A percentile compares a stretch with the other conserved stretches of the same genome.
These are phyloP conservation scores for Candida coleopterorum DNA, from an alignment of 805 yeast species.

Conservation along the genomic window DNA sequence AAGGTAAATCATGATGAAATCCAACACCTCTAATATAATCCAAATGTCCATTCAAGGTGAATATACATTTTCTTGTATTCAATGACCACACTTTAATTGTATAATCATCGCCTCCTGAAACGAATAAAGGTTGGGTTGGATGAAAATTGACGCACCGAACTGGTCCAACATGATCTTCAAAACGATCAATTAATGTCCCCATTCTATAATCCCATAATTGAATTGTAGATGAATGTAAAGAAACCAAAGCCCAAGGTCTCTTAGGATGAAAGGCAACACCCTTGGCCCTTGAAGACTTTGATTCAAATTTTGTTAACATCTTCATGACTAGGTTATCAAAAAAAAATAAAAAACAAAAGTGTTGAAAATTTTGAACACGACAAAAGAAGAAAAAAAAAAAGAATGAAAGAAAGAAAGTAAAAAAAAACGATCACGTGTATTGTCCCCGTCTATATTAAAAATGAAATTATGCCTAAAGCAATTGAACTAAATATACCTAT, in stretches of 20 bases:
- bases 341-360: not conserved
- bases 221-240: slow-evolving; percentile 95
- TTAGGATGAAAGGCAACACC: slow-evolving; percentile 97
- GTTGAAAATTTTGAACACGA: slow-evolving; percentile 6
- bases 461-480: slow-evolving; percentile 17
- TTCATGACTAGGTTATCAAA: slow-evolving; percentile 44
- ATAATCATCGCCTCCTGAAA: slow-evolving; percentile 96
- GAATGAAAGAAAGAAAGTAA: too few species aligned
- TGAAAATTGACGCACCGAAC: slow-evolving; percentile 94
- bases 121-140: slow-evolving; percentile 96
- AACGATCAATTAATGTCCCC: slow-evolving; percentile 95
- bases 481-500: slow-evolving; percentile 17
- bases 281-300: slow-evolving; percentile 95
- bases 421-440: not conserved
- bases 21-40: slow-evolving; percentile 93
- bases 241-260: slow-evolving; percentile 93
- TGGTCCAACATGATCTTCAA: slow-evolving; percentile 98
- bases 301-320: slow-evolving; percentile 80
- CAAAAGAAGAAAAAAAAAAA: not conserved
- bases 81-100: slow-evolving; percentile 94
- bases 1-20: slow-evolving; percentile 94
- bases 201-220: slow-evolving; percentile 99
- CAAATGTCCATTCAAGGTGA: slow-evolving; percentile 88
- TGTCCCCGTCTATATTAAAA: slow-evolving; percentile 1
- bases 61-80: slow-evolving; percentile 83